A percentile compares a stretch with the other conserved stretches of the same genome.
These are phyloP conservation scores for Macadamia tetraphylla DNA, from an alignment of 164 flowering plant genomes.

Conservation along the genomic window DNA sequence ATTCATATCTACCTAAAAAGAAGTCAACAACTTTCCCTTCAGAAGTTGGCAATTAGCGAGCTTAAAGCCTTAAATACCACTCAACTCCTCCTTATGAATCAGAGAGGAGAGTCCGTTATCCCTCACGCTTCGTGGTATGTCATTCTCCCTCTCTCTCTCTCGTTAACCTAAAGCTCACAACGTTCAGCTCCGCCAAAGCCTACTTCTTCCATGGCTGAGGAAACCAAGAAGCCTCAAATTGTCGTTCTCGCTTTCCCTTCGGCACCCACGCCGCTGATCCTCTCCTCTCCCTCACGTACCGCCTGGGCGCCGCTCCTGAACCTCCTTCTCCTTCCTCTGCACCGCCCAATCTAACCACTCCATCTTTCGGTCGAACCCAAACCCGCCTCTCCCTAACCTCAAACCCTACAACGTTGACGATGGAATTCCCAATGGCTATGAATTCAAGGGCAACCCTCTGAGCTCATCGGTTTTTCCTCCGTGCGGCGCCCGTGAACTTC, in stretches of 20 bases:
- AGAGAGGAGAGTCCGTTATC: too few species aligned
- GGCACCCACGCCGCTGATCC: slow-evolving; percentile 52
- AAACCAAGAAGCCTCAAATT: neutral
- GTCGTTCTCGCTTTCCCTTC: slow-evolving; percentile 16
- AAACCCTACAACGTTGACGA: slow-evolving; percentile 23
- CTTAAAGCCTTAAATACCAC: too few species aligned
- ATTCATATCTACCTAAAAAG: too few species aligned
- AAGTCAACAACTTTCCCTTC: too few species aligned
- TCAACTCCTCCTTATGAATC: too few species aligned
- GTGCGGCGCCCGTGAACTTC: slow-evolving; percentile 28
- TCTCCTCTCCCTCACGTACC: slow-evolving; percentile 28
- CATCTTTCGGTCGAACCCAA: slow-evolving; percentile 1
- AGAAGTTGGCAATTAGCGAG: too few species aligned
- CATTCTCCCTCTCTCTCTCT: too few species aligned
- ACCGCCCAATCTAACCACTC: slow-evolving; percentile 34
- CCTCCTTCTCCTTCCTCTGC: slow-evolving; percentile 53
- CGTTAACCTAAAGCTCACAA: too few species aligned
- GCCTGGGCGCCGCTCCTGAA: slow-evolving; percentile 34
- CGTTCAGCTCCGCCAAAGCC: too few species aligned
- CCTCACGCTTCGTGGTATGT: too few species aligned
- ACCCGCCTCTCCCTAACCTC: slow-evolving; percentile 5
- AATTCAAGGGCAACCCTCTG: slow-evolving; percentile 18
- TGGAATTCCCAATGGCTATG: slow-evolving; percentile 30
- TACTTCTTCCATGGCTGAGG: too few species aligned
- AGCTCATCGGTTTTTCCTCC: slow-evolving; percentile 30